These are phyloP conservation scores for Candolleomyces efflorescens DNA, from an alignment of 768 basidiomycete species.

Conservation along the genomic window DNA sequence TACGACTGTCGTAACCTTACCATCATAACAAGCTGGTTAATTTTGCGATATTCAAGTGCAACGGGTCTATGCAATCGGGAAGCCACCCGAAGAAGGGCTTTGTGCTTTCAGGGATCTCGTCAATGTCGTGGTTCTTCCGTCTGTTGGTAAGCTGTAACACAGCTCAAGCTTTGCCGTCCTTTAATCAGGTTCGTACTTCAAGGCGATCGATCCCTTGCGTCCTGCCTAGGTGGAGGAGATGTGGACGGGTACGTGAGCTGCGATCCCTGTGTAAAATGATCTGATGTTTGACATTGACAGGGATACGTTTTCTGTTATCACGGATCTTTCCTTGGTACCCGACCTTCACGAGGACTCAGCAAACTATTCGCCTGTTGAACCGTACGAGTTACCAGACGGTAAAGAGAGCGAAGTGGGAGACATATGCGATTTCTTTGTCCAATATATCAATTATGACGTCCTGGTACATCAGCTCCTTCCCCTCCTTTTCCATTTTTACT, in stretches of 20 bases:
- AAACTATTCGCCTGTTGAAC: constrained; percentile 39
- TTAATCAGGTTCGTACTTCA: neutral
- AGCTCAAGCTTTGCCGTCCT: neutral
- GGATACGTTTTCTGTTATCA: constrained; percentile 62
- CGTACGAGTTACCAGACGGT: constrained; percentile 27
- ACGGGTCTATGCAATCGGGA: constrained; percentile 66
- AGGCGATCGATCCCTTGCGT: constrained; percentile 64
- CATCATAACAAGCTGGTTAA: constrained; percentile 3
- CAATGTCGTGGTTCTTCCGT: constrained; percentile 72
- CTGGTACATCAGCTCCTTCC: constrained; percentile 41
- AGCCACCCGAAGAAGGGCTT: constrained; percentile 50
- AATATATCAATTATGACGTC: constrained; percentile 82
- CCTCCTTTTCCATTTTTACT: neutral
- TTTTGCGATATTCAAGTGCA: constrained; percentile 41
- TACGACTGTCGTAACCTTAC: neutral
- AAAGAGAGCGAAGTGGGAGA: constrained; percentile 59
- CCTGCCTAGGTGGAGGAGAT: constrained; percentile 71
- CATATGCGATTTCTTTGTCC: constrained; percentile 75
- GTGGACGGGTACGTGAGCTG: constrained; percentile 59
- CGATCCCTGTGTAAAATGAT: neutral
- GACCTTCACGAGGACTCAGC: constrained; percentile 46
- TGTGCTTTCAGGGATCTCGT: constrained; percentile 58
- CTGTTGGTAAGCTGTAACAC: constrained; percentile 38
- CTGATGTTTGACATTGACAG: constrained; percentile 31
- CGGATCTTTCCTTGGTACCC: constrained; percentile 52